phyloP scores from a whole-genome alignment of 768 basidiomycete species.

The Pluteus cervinus region DNA sequence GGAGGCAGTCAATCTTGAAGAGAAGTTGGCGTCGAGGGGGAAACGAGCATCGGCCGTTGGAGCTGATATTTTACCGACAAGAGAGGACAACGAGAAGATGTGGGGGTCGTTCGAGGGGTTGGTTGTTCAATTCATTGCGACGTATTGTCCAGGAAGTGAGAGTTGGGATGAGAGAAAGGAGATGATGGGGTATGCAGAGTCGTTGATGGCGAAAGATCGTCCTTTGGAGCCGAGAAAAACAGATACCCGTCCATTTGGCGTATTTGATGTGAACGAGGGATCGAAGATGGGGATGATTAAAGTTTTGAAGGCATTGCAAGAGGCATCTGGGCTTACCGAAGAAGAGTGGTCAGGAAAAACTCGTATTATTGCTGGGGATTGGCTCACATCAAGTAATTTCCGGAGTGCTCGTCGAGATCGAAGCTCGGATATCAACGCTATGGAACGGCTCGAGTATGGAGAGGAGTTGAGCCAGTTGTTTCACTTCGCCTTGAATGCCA shows the following conservation, averaged over 20 bases:
- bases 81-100: conserved; percentile 11
- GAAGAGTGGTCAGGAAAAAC: conserved; percentile 14
- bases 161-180: conserved; percentile 9
- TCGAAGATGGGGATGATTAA: conserved; percentile 21
- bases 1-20: conserved; percentile 8
- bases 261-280: conserved; percentile 23
- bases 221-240: conserved; percentile 16
- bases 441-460: conserved; percentile 9
- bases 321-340: conserved; percentile 10
- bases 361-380: conserved; percentile 18
- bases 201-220: conserved; percentile 13
- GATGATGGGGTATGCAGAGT: conserved; percentile 5
- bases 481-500: conserved; percentile 15
- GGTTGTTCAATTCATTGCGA: conserved; percentile 10
- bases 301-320: conserved; percentile 15
- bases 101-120: too few species aligned
- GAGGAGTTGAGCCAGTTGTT: conserved; percentile 13
- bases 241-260: conserved; percentile 18
- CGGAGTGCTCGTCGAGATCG: conserved; percentile 11
- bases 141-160: conserved; percentile 10
- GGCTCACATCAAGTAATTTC: conserved; percentile 17
- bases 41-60: conserved; percentile 9
- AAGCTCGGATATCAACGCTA: conserved; percentile 11
- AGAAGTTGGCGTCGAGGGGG: conserved; percentile 10
- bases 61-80: conserved; percentile 13